Conservation (phyloP, 495 filamentous ascomycete species). For the Poronia punctata region DNA sequence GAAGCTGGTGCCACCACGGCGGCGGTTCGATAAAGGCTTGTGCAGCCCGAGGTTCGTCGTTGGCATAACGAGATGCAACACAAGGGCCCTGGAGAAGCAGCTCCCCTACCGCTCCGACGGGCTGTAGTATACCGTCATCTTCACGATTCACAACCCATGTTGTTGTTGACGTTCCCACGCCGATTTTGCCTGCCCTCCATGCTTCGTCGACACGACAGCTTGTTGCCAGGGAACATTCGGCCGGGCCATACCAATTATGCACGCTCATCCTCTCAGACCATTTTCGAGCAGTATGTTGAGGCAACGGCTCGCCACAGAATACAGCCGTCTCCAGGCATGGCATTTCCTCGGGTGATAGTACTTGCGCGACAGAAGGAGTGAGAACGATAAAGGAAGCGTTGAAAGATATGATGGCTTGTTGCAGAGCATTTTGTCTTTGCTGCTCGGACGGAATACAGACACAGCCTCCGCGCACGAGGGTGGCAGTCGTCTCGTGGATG, state of each 20-base stretch:
- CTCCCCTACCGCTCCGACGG: conserved; percentile 33
- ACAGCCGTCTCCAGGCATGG: conserved; percentile 42
- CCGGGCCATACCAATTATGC: conserved; percentile 30
- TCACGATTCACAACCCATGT: conserved; percentile 45
- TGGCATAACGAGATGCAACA: not conserved
- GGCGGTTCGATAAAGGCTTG: not conserved
- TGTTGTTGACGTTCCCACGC: not conserved
- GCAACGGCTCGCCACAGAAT: conserved; percentile 26
- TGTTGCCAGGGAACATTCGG: conserved; percentile 28
- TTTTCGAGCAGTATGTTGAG: too few relatives aligned
- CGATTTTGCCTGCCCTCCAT: not conserved
- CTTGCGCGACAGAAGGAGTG: not conserved
- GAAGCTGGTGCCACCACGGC: not conserved
- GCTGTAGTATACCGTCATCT: conserved; percentile 39
- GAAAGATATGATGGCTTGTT: conserved; percentile 16
- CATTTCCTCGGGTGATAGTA: conserved; percentile 15
- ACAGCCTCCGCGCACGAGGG: conserved; percentile 50
- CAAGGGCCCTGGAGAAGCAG: conserved; percentile 29
- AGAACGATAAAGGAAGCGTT: conserved; percentile 4
- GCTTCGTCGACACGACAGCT: not conserved
- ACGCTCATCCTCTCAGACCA: not conserved
- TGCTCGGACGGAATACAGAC: conserved; percentile 53
- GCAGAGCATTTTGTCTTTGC: conserved; percentile 33
- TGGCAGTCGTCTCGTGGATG: conserved; percentile 45
- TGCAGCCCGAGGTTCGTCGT: not conserved